Base-by-base conservation (phyloP, 148 eudicot genomes). In the Tetragonia tetragonoides region DNA sequence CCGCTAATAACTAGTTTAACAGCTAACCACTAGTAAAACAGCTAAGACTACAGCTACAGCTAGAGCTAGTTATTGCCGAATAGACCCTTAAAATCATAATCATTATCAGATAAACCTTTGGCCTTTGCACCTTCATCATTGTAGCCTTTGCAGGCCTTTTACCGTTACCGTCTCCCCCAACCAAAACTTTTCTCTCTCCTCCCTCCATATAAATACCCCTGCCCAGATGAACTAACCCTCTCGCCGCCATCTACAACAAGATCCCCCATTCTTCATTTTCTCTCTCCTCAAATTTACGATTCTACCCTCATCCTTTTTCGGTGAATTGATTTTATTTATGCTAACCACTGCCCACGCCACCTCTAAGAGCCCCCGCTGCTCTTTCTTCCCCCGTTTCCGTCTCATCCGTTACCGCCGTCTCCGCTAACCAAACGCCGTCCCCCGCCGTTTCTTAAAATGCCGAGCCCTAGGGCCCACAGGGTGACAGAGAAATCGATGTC, bases 401-500 rank as follows among this genome's bases (percentile, higher is more conserved):
- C 34, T 28, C 34, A 28, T 28, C 34, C 34, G 34, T 28, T 28
- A 28, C 34, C 34, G 34, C 34, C 34, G 34, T 75, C 81, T 82
- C 83, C 53, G 53, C 53, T 49, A 49, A 9, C 34, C 34, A 28
- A 46, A 46, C 53, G 0, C 53, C 23, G 41, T 8, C 3, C 20
- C 41, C 2, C 37, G 9, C 15, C 53, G 23, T 28, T 28, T 28
- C 34, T 3, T 3, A 59, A 65, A 53, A 86, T 92, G 91, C 87
- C 97, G 68, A 80, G 84, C 39, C 80, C 87, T 20, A 90, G 78
- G 78, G 70, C 47, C 5, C 64, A 69, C 74, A 77, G 77, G 51
- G 63, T 44, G 15, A 40, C 81, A 40, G 86, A 87, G 76, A 87
- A 77, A 68, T 75, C 95, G 37, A 81, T 75, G 81, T 91, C 97